Percentiles rank a stretch among this genome's conserved stretches.
These are phyloP conservation scores for Cytidiella melzeri DNA, from an alignment of 768 basidiomycete genomes.

Conservation along the genomic window DNA sequence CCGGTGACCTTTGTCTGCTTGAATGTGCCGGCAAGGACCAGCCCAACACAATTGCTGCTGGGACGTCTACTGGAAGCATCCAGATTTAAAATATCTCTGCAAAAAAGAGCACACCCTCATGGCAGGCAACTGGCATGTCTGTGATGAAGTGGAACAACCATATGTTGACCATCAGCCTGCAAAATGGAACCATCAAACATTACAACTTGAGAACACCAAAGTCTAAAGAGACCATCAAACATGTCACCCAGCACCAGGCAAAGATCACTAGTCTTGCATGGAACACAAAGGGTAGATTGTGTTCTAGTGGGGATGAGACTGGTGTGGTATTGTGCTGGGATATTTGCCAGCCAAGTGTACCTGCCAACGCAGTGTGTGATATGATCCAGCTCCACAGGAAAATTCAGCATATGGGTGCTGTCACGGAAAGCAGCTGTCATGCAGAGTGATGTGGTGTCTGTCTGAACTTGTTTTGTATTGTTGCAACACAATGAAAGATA, in stretches of 20 bases:
- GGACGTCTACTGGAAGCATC: slow-evolving; percentile 54
- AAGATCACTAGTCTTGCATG: slow-evolving; percentile 62
- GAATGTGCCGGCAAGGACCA: slow-evolving; percentile 28
- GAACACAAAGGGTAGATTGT: slow-evolving; percentile 57
- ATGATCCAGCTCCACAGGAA: slow-evolving; percentile 55
- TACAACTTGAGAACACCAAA: slow-evolving; percentile 56
- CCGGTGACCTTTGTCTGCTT: slow-evolving; percentile 40
- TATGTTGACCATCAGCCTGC: slow-evolving; percentile 58
- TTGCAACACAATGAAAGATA: too few relatives aligned
- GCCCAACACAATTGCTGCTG: slow-evolving; percentile 49
- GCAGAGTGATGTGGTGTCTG: background rate
- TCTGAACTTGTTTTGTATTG: background rate
- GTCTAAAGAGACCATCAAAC: slow-evolving; percentile 55
- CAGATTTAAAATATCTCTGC: slow-evolving; percentile 69
- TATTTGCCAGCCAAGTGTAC: slow-evolving; percentile 41
- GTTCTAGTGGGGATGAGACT: slow-evolving; percentile 73
- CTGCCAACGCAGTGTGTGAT: slow-evolving; percentile 43
- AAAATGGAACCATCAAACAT: slow-evolving; percentile 67
- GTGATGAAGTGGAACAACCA: slow-evolving; percentile 62
- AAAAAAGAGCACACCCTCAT: slow-evolving; percentile 46
- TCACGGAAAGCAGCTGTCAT: slow-evolving; percentile 39
- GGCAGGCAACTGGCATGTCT: slow-evolving; percentile 51
- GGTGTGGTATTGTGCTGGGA: slow-evolving; percentile 81
- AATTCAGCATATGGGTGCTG: slow-evolving; percentile 59
- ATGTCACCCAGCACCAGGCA: slow-evolving; percentile 62